Evolutionary conservation across 768 basidiomycete species (phyloP), one percentile per base, ranked within the genome.

Genomic region (Chalciporus pseudorubinellus): DNA sequence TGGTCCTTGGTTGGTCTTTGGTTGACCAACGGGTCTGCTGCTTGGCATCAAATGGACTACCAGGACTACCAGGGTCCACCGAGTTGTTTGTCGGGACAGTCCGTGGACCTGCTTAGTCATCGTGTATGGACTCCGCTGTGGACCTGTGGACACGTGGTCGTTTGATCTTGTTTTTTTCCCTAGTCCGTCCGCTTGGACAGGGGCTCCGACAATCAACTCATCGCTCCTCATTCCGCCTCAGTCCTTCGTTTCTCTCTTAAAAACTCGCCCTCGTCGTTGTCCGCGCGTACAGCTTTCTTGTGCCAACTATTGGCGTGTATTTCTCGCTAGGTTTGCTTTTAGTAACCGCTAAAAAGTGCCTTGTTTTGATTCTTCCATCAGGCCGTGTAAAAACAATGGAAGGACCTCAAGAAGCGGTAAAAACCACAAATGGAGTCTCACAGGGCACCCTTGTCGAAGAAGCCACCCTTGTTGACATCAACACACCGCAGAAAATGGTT

Each of bases 131-230:
- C 57, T 48, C 53, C 41, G 36, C 40, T 7, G 49, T 58, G 59
- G 66, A 64, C 67, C 8, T 1, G 12, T 47, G 50, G 28, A 50
- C 66, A 69, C 67, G 66, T 68, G 66, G 44, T 51, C 54, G 46
- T 63, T 65, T 68, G 65, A 68, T 67, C 62, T 67, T 49, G 62
- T 64, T 67, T 67, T 67, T 68, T 69, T 64, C 67, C 65, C 60
- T 66, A n/a, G 67, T 64, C 61, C 51, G 57, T 60, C 67, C 59
- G 64, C 54, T 52, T 67, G 62, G 66, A 69, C 66, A 68, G 66
- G 66, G 66, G 66, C 66, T 68, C 65, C 62, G 67, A 69, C 66
- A 69, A 69, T 69, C 67, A 55, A 69, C 66, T 48, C 62, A 65
- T 59, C 60, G 46, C 50, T 60, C 52, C 55, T 57, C 56, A 59